phyloP scores from a whole-genome alignment of 2,329 filamentous ascomycete genomes.

The Botrytis elliptica region DNA sequence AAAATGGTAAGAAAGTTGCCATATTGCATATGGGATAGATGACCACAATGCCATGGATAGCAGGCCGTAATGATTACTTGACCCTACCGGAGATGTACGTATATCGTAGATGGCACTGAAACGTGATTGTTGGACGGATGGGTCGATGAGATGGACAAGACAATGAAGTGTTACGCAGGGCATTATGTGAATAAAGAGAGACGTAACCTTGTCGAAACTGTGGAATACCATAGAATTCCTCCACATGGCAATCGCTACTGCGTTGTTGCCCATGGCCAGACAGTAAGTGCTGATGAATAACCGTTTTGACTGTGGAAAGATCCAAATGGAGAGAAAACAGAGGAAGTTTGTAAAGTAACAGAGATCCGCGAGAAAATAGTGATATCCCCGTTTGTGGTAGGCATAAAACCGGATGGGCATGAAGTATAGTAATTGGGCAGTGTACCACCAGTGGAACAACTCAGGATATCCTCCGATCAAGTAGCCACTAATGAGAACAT shows the following conservation, averaged over 20 bases:
- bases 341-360: slow-evolving; percentile 98
- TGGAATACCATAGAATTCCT: slow-evolving; percentile 98
- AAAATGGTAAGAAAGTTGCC: slow-evolving; percentile 92
- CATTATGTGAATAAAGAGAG: slow-evolving; percentile 99
- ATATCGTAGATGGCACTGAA: slow-evolving; percentile 88
- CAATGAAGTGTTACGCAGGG: slow-evolving; percentile 92
- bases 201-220: slow-evolving; percentile 95
- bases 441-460: slow-evolving; percentile 92
- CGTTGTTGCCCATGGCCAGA: slow-evolving; percentile 93
- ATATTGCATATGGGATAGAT: slow-evolving; percentile 85
- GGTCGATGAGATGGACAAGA: slow-evolving; percentile 76
- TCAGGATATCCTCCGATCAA: slow-evolving; percentile 83
- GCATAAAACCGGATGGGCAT: slow-evolving; percentile 94
- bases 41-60: slow-evolving; percentile 91
- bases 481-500: slow-evolving; percentile 96
- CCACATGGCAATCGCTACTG: slow-evolving; percentile 98
- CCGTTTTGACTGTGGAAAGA: slow-evolving; percentile 85
- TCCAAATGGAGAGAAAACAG: slow-evolving; percentile 78
- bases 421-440: slow-evolving; percentile 82
- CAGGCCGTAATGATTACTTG: slow-evolving; percentile 76
- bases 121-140: slow-evolving; percentile 61
- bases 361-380: slow-evolving; percentile 95
- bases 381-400: slow-evolving; percentile 87
- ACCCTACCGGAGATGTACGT: slow-evolving; percentile 65
- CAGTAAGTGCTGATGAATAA: slow-evolving; percentile 92